A percentile compares a stretch with the other conserved stretches of the same genome.
Conservation (phyloP, 2,329 filamentous ascomycete genomes). For the Sarocladium strictum region DNA sequence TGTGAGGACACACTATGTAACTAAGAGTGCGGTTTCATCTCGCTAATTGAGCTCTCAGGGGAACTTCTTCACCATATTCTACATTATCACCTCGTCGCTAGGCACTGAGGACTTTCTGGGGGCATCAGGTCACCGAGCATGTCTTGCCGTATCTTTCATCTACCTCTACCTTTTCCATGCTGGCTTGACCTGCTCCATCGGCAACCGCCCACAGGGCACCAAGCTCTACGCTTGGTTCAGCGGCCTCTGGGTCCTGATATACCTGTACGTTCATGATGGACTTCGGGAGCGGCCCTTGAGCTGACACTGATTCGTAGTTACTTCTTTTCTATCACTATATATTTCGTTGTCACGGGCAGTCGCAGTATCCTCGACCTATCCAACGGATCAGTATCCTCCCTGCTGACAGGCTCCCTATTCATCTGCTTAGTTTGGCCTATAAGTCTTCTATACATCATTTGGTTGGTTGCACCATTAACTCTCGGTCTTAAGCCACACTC, state of each 20-base stretch:
- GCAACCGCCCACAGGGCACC: not conserved
- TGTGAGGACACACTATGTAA: not conserved
- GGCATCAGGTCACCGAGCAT: not conserved
- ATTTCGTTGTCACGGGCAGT: not conserved
- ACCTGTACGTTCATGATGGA: not conserved
- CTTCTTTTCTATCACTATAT: not conserved
- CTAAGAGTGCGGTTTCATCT: not conserved
- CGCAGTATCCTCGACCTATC: not conserved
- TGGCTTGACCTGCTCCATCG: not conserved
- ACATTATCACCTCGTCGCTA: not conserved
- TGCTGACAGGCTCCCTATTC: not conserved
- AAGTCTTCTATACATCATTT: not conserved
- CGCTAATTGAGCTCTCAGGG: not conserved
- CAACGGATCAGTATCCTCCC: not conserved
- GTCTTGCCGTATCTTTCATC: not conserved
- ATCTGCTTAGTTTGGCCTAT: not conserved
- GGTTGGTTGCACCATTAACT: not conserved
- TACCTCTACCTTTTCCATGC: not conserved
- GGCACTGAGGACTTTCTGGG: not conserved
- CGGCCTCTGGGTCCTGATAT: not conserved
- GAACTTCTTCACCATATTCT: not conserved
- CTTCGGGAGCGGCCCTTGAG: not conserved
- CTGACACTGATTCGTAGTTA: not conserved
- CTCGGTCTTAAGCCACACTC: not conserved
- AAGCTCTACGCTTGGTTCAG: not conserved